Conservation (phyloP, 23 red algal species). For the Pyropia yezoensis region DNA sequence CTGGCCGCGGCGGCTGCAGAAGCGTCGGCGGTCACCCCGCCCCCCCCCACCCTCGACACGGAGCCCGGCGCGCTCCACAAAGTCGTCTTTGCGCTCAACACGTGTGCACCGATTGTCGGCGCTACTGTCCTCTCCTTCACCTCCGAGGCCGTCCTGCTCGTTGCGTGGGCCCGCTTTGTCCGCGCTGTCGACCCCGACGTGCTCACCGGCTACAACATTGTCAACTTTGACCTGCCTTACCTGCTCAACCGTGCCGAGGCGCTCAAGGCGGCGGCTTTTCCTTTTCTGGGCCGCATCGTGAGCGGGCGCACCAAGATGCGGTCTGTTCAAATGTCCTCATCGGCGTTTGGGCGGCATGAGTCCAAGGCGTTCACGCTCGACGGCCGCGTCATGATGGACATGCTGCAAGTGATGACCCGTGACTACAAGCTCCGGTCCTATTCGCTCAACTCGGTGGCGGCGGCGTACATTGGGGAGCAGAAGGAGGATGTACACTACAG, state of each 20-base stretch:
- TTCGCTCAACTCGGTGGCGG: conserved; percentile 95
- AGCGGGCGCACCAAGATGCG: conserved; percentile 61
- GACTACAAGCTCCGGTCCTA: conserved; percentile 98
- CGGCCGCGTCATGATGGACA: conserved; percentile 91
- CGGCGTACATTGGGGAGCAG: conserved; percentile 92
- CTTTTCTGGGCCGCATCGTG: conserved; percentile 69
- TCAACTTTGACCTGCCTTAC: conserved; percentile 99
- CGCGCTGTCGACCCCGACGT: conserved; percentile 75
- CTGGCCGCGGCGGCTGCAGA: too few relatives aligned
- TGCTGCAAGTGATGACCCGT: conserved; percentile 92
- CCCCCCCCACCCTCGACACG: too few relatives aligned
- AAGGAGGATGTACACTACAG: conserved; percentile 99
- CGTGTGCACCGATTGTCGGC: conserved; percentile 81
- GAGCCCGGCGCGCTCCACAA: background rate
- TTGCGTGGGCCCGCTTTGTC: conserved; percentile 69
- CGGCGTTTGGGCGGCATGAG: conserved; percentile 93
- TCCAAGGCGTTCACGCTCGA: conserved; percentile 79
- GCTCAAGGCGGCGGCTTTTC: conserved; percentile 59
- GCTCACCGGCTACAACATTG: conserved; percentile 98
- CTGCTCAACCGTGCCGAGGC: conserved; percentile 74
- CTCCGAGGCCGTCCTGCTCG: conserved; percentile 59
- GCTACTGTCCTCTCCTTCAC: conserved; percentile 63
- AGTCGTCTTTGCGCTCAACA: conserved; percentile 84
- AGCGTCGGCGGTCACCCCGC: too few relatives aligned
- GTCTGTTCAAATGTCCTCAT: conserved; percentile 71